A percentile compares a stretch with the other conserved stretches of the same genome.
phyloP scores from a whole-genome alignment of 106 monocot genomes.

The Platanthera zijinensis region DNA sequence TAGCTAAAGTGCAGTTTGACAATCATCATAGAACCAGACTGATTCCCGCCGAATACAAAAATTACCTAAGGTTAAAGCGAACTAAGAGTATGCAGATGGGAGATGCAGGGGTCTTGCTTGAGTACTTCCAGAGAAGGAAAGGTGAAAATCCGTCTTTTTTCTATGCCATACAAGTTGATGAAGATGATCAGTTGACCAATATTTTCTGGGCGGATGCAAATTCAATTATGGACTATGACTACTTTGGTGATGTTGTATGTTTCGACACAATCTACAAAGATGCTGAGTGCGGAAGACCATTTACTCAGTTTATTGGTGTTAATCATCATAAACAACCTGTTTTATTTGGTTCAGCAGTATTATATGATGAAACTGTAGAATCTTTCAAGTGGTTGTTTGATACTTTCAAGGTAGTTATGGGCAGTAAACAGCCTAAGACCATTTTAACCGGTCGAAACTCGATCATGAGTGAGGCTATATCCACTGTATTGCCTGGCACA shows the following conservation, averaged over 20 bases:
- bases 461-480: slow-evolving; percentile 20
- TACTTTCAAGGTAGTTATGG: slow-evolving; percentile 44
- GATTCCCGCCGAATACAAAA: slow-evolving; percentile 32
- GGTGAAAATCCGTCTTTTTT: slow-evolving; percentile 37
- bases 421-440: slow-evolving; percentile 40
- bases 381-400: slow-evolving; percentile 53
- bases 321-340: slow-evolving; percentile 48
- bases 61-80: slow-evolving; percentile 31
- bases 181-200: slow-evolving; percentile 38
- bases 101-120: slow-evolving; percentile 30
- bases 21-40: slow-evolving; percentile 9
- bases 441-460: slow-evolving; percentile 27
- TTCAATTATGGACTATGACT: slow-evolving; percentile 27
- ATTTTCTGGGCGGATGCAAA: slow-evolving; percentile 41
- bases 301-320: slow-evolving; percentile 38
- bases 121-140: slow-evolving; percentile 40
- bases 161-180: slow-evolving; percentile 47
- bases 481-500: slow-evolving; percentile 32
- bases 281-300: slow-evolving; percentile 27
- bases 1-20: slow-evolving; percentile 14
- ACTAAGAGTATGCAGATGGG: slow-evolving; percentile 22
- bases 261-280: slow-evolving; percentile 35
- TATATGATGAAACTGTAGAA: slow-evolving; percentile 40
- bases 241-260: slow-evolving; percentile 51
- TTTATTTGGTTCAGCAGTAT: slow-evolving; percentile 35